Evolutionary conservation across 2,329 filamentous ascomycete genomes (phyloP).

Genomic region (Monosporascus sp.): DNA sequence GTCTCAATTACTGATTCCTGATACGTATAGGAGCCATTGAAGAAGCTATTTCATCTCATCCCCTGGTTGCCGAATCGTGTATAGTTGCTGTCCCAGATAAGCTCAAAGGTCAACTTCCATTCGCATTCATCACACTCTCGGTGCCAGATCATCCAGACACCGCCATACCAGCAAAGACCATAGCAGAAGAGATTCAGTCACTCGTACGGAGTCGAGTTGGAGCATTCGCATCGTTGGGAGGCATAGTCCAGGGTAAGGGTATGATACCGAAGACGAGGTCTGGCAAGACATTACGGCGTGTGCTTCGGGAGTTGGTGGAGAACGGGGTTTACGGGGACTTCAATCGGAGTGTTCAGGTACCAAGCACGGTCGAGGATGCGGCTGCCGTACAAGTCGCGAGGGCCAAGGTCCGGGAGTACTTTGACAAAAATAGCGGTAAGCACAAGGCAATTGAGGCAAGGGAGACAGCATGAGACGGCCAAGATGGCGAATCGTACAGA

Average conservation of each 20-base stretch:
- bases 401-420: slow-evolving; percentile 69
- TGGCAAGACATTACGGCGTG: slow-evolving; percentile 81
- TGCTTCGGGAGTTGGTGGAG: slow-evolving; percentile 78
- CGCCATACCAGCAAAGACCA: slow-evolving; percentile 40
- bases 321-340: slow-evolving; percentile 71
- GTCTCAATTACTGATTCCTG: slow-evolving; percentile 3
- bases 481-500: too few relatives aligned
- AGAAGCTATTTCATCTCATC: slow-evolving; percentile 80
- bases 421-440: slow-evolving; percentile 42
- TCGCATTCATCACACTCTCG: slow-evolving; percentile 69
- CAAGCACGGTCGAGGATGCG: slow-evolving; percentile 79
- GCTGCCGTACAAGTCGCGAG: slow-evolving; percentile 70
- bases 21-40: slow-evolving; percentile 66
- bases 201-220: slow-evolving; percentile 77
- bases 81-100: slow-evolving; percentile 81
- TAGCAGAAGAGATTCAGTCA: slow-evolving; percentile 59
- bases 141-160: slow-evolving; percentile 41
- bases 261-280: slow-evolving; percentile 90
- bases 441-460: slow-evolving; percentile 41
- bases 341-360: slow-evolving; percentile 65
- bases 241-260: slow-evolving; percentile 77
- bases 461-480: slow-evolving; percentile 23
- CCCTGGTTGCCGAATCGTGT: slow-evolving; percentile 73
- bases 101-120: slow-evolving; percentile 85
- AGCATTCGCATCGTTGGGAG: slow-evolving; percentile 77